phyloP scores from a whole-genome alignment of 2,329 filamentous ascomycete genomes.

The Colletotrichum somersetense region DNA sequence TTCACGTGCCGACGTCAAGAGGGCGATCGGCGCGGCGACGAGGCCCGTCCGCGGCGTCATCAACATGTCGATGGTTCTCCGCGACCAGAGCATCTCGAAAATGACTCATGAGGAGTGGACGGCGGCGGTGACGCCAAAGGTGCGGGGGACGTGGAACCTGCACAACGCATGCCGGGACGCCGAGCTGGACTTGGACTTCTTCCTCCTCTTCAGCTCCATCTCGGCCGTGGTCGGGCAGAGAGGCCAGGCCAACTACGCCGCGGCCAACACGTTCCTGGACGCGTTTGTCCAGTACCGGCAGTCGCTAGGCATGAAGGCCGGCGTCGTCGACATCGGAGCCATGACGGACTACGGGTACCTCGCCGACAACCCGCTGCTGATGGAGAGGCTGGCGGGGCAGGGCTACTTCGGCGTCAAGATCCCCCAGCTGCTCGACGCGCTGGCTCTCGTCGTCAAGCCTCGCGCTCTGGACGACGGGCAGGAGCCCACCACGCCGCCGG shows the following conservation, averaged over 20 bases:
- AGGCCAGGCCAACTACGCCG: conserved; percentile 56
- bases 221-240: conserved; percentile 49
- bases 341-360: conserved; percentile 56
- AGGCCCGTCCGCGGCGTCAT: conserved; percentile 54
- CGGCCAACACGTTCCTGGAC: conserved; percentile 57
- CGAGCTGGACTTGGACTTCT: conserved; percentile 47
- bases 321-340: conserved; percentile 52
- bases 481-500: neutral
- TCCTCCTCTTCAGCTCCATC: conserved; percentile 48
- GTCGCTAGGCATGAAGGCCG: conserved; percentile 51
- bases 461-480: neutral
- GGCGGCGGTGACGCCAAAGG: conserved; percentile 48
- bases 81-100: conserved; percentile 38
- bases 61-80: conserved; percentile 55
- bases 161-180: conserved; percentile 47
- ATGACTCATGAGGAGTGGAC: conserved; percentile 53
- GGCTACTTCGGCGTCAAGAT: conserved; percentile 35
- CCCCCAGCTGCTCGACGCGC: conserved; percentile 37
- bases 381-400: conserved; percentile 31
- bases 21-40: conserved; percentile 42
- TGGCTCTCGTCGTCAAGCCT: conserved; percentile 21
- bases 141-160: conserved; percentile 52
- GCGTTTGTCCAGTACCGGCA: conserved; percentile 53
- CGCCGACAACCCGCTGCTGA: conserved; percentile 36
- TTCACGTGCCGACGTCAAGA: conserved; percentile 46